Base-by-base conservation (phyloP, 257 asterid genomes). In the Solanum acaule region DNA sequence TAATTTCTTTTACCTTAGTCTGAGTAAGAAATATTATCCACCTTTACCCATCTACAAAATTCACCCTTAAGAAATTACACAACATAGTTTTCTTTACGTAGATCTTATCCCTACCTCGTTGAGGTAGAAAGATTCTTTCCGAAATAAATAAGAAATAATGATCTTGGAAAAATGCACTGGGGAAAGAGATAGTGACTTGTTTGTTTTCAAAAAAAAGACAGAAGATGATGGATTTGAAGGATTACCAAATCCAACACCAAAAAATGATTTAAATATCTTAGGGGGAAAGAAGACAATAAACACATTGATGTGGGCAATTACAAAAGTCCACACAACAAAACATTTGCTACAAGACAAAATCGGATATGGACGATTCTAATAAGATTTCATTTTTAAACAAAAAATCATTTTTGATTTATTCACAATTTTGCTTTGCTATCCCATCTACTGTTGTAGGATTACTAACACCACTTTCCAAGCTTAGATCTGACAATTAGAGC, bases 151-250 rank as follows among this genome's bases (percentile, higher is more conserved):
- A 20, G 25, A 56, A 23, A 65, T n/a, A 65, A 70, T 95, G 91
- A 22, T 61, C 46, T 40, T 96, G 97, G 87, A 96, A 96, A 91
- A 89, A 95, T 96, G 99, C 92, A 89, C 81, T 92, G 98, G 23
- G 27, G 67, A 20, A 56, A 20, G n/a, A 56, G n/a, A 20, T 18
- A 0, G n/a, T 20, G 65, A 56, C 25, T 49, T 14, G 0, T 56
- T 56, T 56, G n/a, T 56, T 56, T 52, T 52, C 23, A 52, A 16
- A 16, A 52, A 52, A 52, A 52, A 42, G 9, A 52, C 23, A 2
- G 63, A 52, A 52, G 63, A 52, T 6, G 63, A 52, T 52, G 63
- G 4, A 52, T 52, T 18, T 52, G 23, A 5, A 46, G 20, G 59
- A 46, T 13, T 46, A 46, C 15, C 56, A 46, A 49, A 16, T 52